These are phyloP conservation scores for Calendula officinalis DNA, from an alignment of 129 eudicot genomes.

Conservation along the genomic window DNA sequence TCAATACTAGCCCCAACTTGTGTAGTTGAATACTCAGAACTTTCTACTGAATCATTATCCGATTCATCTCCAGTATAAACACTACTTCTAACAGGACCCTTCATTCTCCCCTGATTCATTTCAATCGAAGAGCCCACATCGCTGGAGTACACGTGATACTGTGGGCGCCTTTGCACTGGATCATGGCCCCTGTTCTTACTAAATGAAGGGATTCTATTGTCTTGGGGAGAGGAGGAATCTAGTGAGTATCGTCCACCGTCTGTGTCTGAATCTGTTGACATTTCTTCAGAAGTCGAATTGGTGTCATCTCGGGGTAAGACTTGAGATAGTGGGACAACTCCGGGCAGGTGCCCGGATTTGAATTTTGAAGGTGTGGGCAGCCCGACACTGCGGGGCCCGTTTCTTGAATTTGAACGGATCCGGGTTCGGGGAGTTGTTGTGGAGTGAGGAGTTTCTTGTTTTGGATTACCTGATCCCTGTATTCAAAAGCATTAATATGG, in stretches of 20 bases:
- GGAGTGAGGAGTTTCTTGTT: slow-evolving; percentile 42
- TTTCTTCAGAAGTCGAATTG: slow-evolving; percentile 59
- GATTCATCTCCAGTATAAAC: slow-evolving; percentile 68
- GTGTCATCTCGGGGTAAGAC: slow-evolving; percentile 49
- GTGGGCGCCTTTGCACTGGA: slow-evolving; percentile 37
- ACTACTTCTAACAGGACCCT: slow-evolving; percentile 55
- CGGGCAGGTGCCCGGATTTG: slow-evolving; percentile 54
- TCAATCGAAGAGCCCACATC: slow-evolving; percentile 70
- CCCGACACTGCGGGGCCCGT: slow-evolving; percentile 46
- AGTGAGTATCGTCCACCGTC: slow-evolving; percentile 79
- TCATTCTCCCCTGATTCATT: slow-evolving; percentile 39
- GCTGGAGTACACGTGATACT: slow-evolving; percentile 62
- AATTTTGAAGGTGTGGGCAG: slow-evolving; percentile 66
- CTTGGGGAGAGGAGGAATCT: slow-evolving; percentile 78
- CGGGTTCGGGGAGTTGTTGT: slow-evolving; percentile 39
- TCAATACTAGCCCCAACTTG: slow-evolving; percentile 50
- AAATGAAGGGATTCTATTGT: slow-evolving; percentile 43
- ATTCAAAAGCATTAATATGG: not conserved
- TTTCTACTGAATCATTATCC: slow-evolving; percentile 50
- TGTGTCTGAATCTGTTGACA: slow-evolving; percentile 63
- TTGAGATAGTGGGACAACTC: slow-evolving; percentile 58
- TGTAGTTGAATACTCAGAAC: slow-evolving; percentile 73
- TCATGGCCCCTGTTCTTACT: slow-evolving; percentile 39
- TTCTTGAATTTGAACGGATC: slow-evolving; percentile 36
- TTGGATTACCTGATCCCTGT: slow-evolving; percentile 57